phyloP scores from a whole-genome alignment of 1,284 basidiomycete genomes.

The Irpex rosettiformis region DNA sequence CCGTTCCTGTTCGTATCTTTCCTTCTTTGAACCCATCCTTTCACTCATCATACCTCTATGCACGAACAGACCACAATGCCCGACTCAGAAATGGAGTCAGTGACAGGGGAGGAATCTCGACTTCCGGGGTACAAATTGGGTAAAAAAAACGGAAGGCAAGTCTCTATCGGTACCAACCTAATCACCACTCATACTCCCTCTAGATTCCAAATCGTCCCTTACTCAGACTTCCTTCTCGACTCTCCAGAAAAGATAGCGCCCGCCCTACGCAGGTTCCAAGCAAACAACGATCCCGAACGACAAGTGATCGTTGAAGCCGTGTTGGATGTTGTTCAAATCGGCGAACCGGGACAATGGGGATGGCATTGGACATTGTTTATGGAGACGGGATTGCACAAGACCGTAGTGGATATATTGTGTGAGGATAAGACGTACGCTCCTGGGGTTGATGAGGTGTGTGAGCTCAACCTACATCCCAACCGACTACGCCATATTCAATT shows the following conservation, averaged over 20 bases:
- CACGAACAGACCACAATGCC: background rate
- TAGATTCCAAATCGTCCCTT: conserved; percentile 1
- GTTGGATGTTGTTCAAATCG: background rate
- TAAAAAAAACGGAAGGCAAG: background rate
- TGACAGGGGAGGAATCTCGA: background rate
- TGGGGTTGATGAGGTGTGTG: background rate
- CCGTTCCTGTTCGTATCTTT: too few species aligned
- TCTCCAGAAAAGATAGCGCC: background rate
- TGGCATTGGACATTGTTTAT: background rate
- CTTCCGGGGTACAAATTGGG: background rate
- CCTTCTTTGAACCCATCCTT: background rate
- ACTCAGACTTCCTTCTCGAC: background rate
- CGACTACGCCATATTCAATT: background rate
- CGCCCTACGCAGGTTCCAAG: background rate
- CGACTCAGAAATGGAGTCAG: too few species aligned
- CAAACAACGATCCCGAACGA: background rate
- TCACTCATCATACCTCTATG: too few species aligned
- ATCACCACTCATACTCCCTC: background rate
- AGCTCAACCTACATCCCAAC: background rate
- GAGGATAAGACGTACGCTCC: background rate
- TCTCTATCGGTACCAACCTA: background rate
- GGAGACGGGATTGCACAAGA: background rate
- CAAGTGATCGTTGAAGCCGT: background rate
- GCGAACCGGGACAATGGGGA: background rate
- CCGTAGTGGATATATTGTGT: background rate